Conservation (phyloP, 2,329 filamentous ascomycete species). For the Colletotrichum gigasporum region DNA sequence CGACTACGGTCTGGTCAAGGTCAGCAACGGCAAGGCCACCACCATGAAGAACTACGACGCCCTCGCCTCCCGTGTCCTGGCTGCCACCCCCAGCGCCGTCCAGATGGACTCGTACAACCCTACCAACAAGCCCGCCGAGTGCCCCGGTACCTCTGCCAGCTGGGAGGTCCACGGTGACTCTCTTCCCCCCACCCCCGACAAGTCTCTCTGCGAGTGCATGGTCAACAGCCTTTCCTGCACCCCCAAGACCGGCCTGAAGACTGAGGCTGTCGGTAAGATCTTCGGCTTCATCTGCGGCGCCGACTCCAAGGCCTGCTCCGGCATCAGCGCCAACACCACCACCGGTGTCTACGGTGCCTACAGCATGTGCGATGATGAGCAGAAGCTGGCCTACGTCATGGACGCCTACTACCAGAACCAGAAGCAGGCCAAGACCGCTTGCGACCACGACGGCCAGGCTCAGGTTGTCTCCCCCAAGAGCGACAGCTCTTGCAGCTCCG, state of each 20-base stretch:
- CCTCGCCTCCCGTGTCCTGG: constrained; percentile 75
- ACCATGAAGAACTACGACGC: constrained; percentile 80
- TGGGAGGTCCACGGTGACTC: constrained; percentile 75
- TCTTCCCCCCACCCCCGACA: constrained; percentile 86
- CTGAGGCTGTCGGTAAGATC: constrained; percentile 69
- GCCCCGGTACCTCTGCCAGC: constrained; percentile 70
- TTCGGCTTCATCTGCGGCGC: constrained; percentile 80
- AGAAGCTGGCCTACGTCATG: constrained; percentile 79
- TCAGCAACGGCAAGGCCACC: constrained; percentile 65
- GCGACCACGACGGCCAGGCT: constrained; percentile 77
- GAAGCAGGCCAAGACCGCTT: constrained; percentile 65
- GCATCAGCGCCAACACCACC: constrained; percentile 73
- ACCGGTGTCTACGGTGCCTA: constrained; percentile 79
- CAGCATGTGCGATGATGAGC: constrained; percentile 76
- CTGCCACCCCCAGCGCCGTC: constrained; percentile 72
- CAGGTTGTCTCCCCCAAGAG: constrained; percentile 58
- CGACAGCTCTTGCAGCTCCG: constrained; percentile 62
- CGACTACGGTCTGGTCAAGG: constrained; percentile 82
- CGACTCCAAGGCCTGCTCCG: constrained; percentile 66
- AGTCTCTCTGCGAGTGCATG: constrained; percentile 88
- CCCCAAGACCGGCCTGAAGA: constrained; percentile 65
- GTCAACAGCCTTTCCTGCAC: constrained; percentile 76
- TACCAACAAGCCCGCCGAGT: constrained; percentile 75
- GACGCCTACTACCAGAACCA: constrained; percentile 76
- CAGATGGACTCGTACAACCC: constrained; percentile 75